A percentile compares a stretch with the other conserved stretches of the same genome.
These are phyloP conservation scores for Galerina marginata DNA, from an alignment of 768 basidiomycete species.

Conservation along the genomic window DNA sequence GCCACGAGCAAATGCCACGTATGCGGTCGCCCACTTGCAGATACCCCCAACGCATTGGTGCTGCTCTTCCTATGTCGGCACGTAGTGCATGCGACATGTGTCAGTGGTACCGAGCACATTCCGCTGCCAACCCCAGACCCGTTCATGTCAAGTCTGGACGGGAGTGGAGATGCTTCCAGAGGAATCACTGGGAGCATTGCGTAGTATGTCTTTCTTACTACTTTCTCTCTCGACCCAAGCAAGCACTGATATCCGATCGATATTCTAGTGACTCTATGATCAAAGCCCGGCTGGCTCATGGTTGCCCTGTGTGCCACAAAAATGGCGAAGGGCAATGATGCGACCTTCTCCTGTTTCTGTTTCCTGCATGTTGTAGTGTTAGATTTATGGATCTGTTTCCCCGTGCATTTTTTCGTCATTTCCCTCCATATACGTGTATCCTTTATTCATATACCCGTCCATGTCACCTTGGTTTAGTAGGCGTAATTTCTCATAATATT, in stretches of 20 bases:
- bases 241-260: background rate
- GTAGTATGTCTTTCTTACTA: conserved; percentile 60
- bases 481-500: too few relatives aligned
- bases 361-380: too few relatives aligned
- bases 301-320: conserved; percentile 81
- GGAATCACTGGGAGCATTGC: conserved; percentile 77
- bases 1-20: conserved; percentile 71
- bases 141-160: conserved; percentile 42
- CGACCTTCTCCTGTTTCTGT: too few relatives aligned
- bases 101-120: conserved; percentile 67
- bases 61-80: conserved; percentile 89
- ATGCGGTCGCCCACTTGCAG: conserved; percentile 64
- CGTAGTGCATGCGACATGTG: conserved; percentile 81
- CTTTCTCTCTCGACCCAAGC: background rate
- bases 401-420: too few relatives aligned
- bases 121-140: conserved; percentile 62
- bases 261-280: conserved; percentile 69
- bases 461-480: too few relatives aligned
- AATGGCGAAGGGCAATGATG: conserved; percentile 52
- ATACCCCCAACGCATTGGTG: conserved; percentile 61
- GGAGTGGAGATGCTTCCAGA: conserved; percentile 44
- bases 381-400: too few relatives aligned
- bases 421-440: too few relatives aligned
- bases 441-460: too few relatives aligned
- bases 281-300: conserved; percentile 62